Evolutionary conservation across 305 asterid species (phyloP), one percentile per base, ranked within the genome.

Genomic region (Fraxinus latifolia): DNA sequence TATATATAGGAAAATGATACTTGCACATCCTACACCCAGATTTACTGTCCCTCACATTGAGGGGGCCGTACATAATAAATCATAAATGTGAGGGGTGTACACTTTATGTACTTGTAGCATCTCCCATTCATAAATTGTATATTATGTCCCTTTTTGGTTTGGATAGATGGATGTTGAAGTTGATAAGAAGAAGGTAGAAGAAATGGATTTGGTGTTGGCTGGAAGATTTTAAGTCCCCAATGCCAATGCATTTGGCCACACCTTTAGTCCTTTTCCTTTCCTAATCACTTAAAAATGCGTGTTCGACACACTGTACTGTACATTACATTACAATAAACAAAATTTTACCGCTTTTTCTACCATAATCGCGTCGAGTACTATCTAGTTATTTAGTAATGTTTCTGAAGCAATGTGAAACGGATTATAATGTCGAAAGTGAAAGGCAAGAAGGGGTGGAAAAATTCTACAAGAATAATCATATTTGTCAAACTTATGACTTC

Each of bases 401-500:
- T 9, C 6, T 0, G 34, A 1, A 65, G 5, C 15, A 65, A 23
- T 65, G 17, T 65, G 15, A 65, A 74, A 72, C 87, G 85, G 83
- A 88, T 81, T 90, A 90, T 44, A 79, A 19, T 44, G 89, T 83
- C 5, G 84, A 88, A 37, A 83, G 78, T 4, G 87, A 79, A 15
- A 85, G 89, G 50, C 71, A 84, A 4, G 82, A 85, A 80, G 80
- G 29, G 0, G 92, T 88, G 21, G 83, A 83, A 1, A 87, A 85
- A 2, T 77, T 86, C 39, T 90, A 90, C 74, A 84, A 87, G 12
- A 86, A 81, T 62, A 88, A 87, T 76, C 92, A 90, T 88, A 80
- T 83, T 21, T 86, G 86, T 85, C 94, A 90, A 23, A 89, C 91
- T 29, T 81, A 83, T 83, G 94, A 89, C 12, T 89, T 84, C 74